These are phyloP conservation scores for Fusarium aywerte DNA, from an alignment of 2,329 filamentous ascomycete species.

Conservation along the genomic window DNA sequence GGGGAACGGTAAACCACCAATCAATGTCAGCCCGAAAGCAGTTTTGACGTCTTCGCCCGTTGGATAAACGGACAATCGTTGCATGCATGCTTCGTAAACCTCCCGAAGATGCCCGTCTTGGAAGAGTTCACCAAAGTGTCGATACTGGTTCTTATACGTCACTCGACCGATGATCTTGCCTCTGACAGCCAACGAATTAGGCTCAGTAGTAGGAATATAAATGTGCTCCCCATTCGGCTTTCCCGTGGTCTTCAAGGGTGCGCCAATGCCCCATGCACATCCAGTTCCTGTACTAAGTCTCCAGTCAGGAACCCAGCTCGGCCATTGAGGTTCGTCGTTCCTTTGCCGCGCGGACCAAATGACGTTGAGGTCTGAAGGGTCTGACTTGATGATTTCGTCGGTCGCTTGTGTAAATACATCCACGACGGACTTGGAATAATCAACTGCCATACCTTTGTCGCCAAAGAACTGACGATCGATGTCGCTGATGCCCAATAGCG, in stretches of 20 bases:
- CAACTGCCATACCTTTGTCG: conserved; percentile 3
- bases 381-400: conserved; percentile 23
- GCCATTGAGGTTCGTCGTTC: conserved; percentile 20
- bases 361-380: conserved; percentile 10
- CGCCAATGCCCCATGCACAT: conserved; percentile 30
- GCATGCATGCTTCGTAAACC: conserved; percentile 15
- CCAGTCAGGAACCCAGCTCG: conserved; percentile 40
- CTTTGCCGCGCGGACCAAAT: conserved; percentile 32
- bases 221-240: conserved; percentile 5
- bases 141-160: conserved; percentile 22
- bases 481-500: conserved; percentile 29
- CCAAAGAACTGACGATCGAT: background rate
- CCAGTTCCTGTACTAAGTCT: conserved; percentile 29
- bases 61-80: conserved; percentile 14
- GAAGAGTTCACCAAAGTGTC: conserved; percentile 23
- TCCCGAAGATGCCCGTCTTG: background rate
- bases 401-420: conserved; percentile 27
- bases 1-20: conserved; percentile 15
- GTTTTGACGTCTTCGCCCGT: conserved; percentile 28
- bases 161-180: conserved; percentile 15
- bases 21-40: conserved; percentile 23
- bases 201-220: background rate
- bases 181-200: conserved; percentile 1
- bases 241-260: background rate
- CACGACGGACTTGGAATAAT: conserved; percentile 28